Evolutionary conservation across 2,329 filamentous ascomycete genomes (phyloP), one percentile per base, ranked within the genome.

Genomic region (Chrysoporthe cubensis): DNA sequence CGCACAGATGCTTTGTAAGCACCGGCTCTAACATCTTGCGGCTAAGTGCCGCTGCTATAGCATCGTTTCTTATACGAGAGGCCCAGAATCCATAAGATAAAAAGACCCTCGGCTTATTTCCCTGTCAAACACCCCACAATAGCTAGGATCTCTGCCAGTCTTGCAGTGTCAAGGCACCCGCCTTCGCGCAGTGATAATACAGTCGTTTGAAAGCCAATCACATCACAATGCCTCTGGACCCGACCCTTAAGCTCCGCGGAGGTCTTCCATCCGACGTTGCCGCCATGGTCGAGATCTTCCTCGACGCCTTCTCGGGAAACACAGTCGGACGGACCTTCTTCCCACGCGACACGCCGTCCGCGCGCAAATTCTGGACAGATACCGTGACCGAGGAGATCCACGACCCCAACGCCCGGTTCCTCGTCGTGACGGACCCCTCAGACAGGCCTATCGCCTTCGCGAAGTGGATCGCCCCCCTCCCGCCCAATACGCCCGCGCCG

Each of bases 281-380:
- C 13, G 74, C 69, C 21, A 74, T 87, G 37, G 78, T 75, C 59
- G 75, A 79, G 13, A 77, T 83, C 70, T 84, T 84, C 73, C 75
- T 82, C 69, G 76, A 78, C 13, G 81, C 82, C 56, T 87, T 87
- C 72, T 66, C 70, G 3, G 70, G 73, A 58, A 81, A 78, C 48
- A 67, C 77, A 3, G 74, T 85, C 16, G 76, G 77, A 26, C 71
- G 73, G 6, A 72, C 76, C 21, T 78, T 81, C 46, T 83, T 82
- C 44, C 79, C 79, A 0, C 71, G 74, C 18, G 56, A 71, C 2
- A 69, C 72, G 3, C 26, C 73, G 7, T 60, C 72, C 2, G 69
- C 77, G 26, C 70, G 71, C 34, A 70, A 71, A 1, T 80, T 82
- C 73, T 83, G 83, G 78, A 60, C 71, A 44, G 65, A 72, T 14